phyloP scores from a whole-genome alignment of 2,329 filamentous ascomycete genomes.

The Fusarium oligoseptatum region DNA sequence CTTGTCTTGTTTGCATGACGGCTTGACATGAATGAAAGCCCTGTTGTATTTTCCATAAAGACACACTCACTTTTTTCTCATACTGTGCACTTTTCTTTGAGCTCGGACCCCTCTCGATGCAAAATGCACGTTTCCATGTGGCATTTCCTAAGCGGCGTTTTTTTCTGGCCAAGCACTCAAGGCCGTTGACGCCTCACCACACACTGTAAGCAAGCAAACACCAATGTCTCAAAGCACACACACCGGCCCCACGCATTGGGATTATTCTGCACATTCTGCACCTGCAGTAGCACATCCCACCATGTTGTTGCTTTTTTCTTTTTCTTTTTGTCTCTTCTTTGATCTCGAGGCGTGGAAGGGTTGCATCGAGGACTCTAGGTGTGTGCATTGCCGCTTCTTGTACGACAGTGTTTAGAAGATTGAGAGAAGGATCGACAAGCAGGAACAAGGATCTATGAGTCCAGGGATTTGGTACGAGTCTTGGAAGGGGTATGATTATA shows the following conservation, averaged over 20 bases:
- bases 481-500: slow-evolving; percentile 5
- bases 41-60: neutral
- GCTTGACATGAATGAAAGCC: neutral
- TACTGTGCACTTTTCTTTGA: slow-evolving; percentile 5
- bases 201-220: slow-evolving; percentile 35
- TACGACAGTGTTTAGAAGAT: slow-evolving; percentile 16
- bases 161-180: slow-evolving; percentile 9
- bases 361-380: neutral
- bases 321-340: neutral
- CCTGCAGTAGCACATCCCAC: slow-evolving; percentile 17
- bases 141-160: slow-evolving; percentile 19
- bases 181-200: slow-evolving; percentile 32
- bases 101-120: slow-evolving; percentile 30
- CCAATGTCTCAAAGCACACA: slow-evolving; percentile 9
- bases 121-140: slow-evolving; percentile 23
- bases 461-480: neutral
- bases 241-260: slow-evolving; percentile 19
- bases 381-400: slow-evolving; percentile 1
- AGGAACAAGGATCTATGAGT: slow-evolving; percentile 1
- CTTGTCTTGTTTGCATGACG: neutral
- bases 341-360: neutral
- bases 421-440: slow-evolving; percentile 4
- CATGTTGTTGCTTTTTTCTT: slow-evolving; percentile 11
- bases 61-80: neutral
- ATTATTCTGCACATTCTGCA: slow-evolving; percentile 15